Evolutionary conservation across 768 basidiomycete species (phyloP).

Genomic region (Daedaleopsis nitida): DNA sequence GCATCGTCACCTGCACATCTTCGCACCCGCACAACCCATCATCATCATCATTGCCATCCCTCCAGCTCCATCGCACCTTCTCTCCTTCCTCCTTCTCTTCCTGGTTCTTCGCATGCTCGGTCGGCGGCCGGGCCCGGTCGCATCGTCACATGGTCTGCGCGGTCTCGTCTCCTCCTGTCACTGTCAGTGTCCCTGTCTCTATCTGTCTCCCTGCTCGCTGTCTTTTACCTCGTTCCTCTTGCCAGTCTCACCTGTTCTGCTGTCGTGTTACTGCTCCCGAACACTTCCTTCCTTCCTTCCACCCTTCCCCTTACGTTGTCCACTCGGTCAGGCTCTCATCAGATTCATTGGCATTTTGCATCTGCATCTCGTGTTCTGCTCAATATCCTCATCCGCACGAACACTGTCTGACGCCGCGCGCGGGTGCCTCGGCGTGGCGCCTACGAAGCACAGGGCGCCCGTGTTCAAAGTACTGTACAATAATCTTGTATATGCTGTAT

Average conservation of each 20-base stretch:
- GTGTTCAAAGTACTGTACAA: constrained; percentile 12
- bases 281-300: background rate
- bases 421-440: background rate
- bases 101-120: background rate
- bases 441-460: constrained; percentile 2
- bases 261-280: background rate
- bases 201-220: background rate
- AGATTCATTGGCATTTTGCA: background rate
- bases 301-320: background rate
- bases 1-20: background rate
- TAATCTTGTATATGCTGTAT: constrained; percentile 20
- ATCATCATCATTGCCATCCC: background rate
- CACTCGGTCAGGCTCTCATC: background rate
- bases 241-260: background rate
- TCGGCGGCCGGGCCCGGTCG: background rate
- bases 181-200: background rate
- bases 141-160: background rate
- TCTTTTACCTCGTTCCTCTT: background rate
- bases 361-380: too few species aligned
- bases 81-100: background rate
- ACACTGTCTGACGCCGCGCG: constrained; percentile 3
- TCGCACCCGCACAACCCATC: background rate
- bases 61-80: background rate
- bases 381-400: background rate
- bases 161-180: background rate